phyloP scores from a whole-genome alignment of 768 basidiomycete genomes.

The Xerocomellus intermedius region DNA sequence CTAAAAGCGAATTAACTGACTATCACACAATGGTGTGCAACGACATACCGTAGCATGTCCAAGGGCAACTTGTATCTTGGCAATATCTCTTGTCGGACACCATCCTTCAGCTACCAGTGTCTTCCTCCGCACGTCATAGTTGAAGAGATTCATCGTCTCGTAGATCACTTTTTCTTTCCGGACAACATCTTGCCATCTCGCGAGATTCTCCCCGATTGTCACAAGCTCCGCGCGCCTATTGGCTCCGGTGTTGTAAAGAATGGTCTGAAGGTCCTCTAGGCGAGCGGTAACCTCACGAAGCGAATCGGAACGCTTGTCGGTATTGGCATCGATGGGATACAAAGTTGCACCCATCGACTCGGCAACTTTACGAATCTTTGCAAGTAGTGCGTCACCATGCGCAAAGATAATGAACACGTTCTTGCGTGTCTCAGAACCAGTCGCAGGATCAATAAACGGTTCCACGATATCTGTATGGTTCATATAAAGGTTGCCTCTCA shows the following conservation, averaged over 20 bases:
- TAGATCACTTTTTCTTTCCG: constrained; percentile 95
- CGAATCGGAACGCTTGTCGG: constrained; percentile 87
- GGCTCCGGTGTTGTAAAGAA: constrained; percentile 84
- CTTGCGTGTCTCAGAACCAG: constrained; percentile 85
- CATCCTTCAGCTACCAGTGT: constrained; percentile 97
- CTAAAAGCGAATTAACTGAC: constrained; percentile 21
- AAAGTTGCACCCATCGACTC: constrained; percentile 99
- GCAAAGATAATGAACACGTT: constrained; percentile 99
- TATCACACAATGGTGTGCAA: not conserved
- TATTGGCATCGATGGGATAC: constrained; percentile 93
- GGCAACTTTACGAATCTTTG: constrained; percentile 97
- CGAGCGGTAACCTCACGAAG: constrained; percentile 85
- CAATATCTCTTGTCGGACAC: constrained; percentile 93
- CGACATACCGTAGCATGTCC: constrained; percentile 74
- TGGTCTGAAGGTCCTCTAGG: constrained; percentile 87
- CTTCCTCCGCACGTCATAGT: constrained; percentile 90
- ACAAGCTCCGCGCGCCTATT: constrained; percentile 81
- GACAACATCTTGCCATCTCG: constrained; percentile 92
- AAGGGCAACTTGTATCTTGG: constrained; percentile 80
- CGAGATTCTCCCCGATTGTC: constrained; percentile 79
- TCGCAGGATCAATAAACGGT: constrained; percentile 85
- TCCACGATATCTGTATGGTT: constrained; percentile 95
- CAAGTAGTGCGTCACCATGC: constrained; percentile 86
- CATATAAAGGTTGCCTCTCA: constrained; percentile 98
- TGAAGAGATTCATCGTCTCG: constrained; percentile 93